phyloP scores from a whole-genome alignment of 2,329 filamentous ascomycete genomes.

The Periconia sp. region DNA sequence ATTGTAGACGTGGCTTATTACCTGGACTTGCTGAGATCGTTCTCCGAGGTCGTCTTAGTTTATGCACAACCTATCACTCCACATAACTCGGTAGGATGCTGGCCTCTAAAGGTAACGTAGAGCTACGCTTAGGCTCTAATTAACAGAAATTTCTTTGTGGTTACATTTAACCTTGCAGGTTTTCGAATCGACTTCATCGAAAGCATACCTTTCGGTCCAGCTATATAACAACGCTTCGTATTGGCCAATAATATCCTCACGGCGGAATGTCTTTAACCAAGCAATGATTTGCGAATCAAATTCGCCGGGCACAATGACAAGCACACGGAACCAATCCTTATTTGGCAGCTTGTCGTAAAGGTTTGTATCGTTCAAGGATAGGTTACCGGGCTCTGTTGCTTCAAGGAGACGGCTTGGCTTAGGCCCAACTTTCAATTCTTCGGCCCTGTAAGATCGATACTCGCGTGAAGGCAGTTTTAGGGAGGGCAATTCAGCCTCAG shows the following conservation, averaged over 20 bases:
- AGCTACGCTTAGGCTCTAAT: not conserved
- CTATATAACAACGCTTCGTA: not conserved
- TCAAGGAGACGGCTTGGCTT: not conserved
- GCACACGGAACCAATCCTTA: not conserved
- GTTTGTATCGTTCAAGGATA: not conserved
- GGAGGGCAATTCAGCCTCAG: not conserved
- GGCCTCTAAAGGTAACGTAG: not conserved
- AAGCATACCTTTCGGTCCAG: not conserved
- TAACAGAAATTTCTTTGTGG: not conserved
- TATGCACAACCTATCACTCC: too few relatives aligned
- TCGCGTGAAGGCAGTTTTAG: not conserved
- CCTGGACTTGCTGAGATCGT: too few relatives aligned
- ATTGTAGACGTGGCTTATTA: too few relatives aligned
- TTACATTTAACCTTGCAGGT: not conserved
- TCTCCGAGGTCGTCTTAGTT: too few relatives aligned
- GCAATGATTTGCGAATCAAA: not conserved
- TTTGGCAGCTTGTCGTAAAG: not conserved
- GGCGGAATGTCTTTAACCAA: not conserved
- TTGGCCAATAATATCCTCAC: not conserved
- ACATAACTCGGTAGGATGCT: not conserved
- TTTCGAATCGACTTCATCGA: too few relatives aligned
- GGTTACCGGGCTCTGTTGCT: not conserved
- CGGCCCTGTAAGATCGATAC: not conserved
- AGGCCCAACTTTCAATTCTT: not conserved
- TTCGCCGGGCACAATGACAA: not conserved